Base-by-base conservation (phyloP, 306 rosid species). In the Inga oerstediana region DNA sequence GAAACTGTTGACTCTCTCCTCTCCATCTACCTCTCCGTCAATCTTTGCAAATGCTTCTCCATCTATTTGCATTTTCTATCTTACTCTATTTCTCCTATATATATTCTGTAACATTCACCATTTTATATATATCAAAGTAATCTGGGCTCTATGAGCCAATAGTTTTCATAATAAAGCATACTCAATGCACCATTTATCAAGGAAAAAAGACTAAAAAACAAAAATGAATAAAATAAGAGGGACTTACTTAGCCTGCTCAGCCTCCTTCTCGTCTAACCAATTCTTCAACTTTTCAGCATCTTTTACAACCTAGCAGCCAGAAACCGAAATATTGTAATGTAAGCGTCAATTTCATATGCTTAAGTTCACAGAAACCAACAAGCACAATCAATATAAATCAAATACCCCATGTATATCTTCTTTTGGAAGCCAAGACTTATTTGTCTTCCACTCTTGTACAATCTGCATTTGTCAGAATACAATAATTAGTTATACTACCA, bases 221-320 rank as follows among this genome's bases (percentile, higher is more conserved):
- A 34, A 69, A n/a, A 58, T 76, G 66, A 70, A 34, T 20, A 76
- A 44, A 54, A 66, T 46, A 58, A 67, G 70, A 84, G 77, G 49
- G 75, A 88, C 97, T 87, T 85, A 96, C 99, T 88, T 91, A 75
- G 86, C 89, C 85, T 94, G 99, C 85, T 92, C 98, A 72, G 90
- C 87, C 78, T 94, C 97, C 89, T 92, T 92, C 81, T 91, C 92
- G 67, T 89, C 88, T 90, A 94, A 84, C 99, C 98, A 96, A 30
- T 58, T 82, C 89, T 86, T 94, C 80, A 96, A 72, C 80, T 90
- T 94, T 69, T 91, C 94, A 64, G 91, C 86, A 19, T 85, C 91
- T 64, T 82, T 86, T 72, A 75, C 68, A 81, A 91, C 97, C 99
- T 96, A 73, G 79, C 71, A 74, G 73, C 43, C 71, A 43, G 44